Evolutionary conservation across 2,329 filamentous ascomycete species (phyloP), one percentile per base, ranked within the genome.

Genomic region (Arthrinium puccinioides): DNA sequence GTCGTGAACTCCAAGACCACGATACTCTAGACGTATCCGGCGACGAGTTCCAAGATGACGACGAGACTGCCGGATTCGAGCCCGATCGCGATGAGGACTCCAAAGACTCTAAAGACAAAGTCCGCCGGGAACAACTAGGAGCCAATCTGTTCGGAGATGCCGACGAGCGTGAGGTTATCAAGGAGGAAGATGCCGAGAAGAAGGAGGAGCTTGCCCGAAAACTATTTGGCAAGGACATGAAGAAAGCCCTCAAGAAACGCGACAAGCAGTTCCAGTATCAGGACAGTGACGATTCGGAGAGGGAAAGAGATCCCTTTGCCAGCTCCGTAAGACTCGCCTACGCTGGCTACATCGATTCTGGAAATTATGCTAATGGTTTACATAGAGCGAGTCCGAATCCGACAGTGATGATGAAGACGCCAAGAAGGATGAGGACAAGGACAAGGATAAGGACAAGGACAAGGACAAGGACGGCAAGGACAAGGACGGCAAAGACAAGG

Each of bases 221-320:
- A 57, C 76, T 79, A 44, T 72, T 84, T 39, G 84, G 87, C 43
- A 94, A 90, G 59, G 70, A 76, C 31, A 74, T 88, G 5, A 80
- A 84, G 41, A 94, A 94, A 61, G 80, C 84, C 9, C 70, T 97
- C 9, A 80, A 83, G 49, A 90, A 85, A 62, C 76, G 86, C 36
- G 92, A 96, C 61, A 84, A 87, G 59, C 86, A 94, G 48, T 82
- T 79, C 47, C 84, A 92, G 44, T 95, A 95, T 54, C n/a, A n/a
- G n/a, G 85, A 86, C 51, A 84, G 79, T 46, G 85, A 87, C 38
- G 57, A 55, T 36, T 74, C 71, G 9, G 41, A 43, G 35, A 39
- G 39, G 36, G 66, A 66, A 24, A 41, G 48, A 21, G 74, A 80
- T 53, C 73, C 73, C 10, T 77, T 75, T 47, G 70, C 70, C 29